Conservation (phyloP, 106 monocot species). For the Apostasia shenzhenica region DNA sequence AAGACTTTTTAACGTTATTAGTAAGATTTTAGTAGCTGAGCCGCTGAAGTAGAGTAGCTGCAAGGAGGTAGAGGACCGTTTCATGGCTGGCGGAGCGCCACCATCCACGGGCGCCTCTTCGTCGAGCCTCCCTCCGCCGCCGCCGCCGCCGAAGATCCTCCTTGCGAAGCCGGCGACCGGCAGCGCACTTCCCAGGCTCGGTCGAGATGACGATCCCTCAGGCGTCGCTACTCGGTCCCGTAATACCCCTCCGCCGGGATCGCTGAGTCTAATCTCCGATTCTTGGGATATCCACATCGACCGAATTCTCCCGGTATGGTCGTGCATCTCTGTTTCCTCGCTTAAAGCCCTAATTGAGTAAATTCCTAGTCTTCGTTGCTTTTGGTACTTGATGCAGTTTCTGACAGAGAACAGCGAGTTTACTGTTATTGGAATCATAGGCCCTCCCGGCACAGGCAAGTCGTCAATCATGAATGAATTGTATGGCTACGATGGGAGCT, state of each 20-base stretch:
- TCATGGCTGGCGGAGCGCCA: conserved; percentile 26
- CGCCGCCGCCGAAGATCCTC: conserved; percentile 77
- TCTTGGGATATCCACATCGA: conserved; percentile 83
- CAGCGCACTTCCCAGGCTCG: conserved; percentile 8
- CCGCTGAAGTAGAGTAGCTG: too few relatives aligned
- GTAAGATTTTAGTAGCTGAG: too few relatives aligned
- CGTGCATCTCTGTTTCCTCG: neutral
- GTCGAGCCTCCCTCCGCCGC: conserved; percentile 26
- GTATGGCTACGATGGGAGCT: conserved; percentile 82
- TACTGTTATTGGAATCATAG: conserved; percentile 77
- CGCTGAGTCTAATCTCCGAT: conserved; percentile 75
- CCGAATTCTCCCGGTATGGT: conserved; percentile 61
- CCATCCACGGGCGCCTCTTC: conserved; percentile 18
- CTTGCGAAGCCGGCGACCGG: conserved; percentile 57
- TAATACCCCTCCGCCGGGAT: conserved; percentile 39
- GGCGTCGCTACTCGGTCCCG: conserved; percentile 38
- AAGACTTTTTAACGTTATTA: too few relatives aligned
- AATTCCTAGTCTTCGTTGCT: neutral
- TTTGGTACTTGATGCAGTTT: conserved; percentile 39
- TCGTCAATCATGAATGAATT: conserved; percentile 94
- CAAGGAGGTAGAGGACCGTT: too few relatives aligned
- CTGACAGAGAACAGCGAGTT: conserved; percentile 93
- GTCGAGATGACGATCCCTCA: conserved; percentile 55
- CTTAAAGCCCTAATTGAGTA: neutral
- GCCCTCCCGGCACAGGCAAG: conserved; percentile 85